A percentile compares a stretch with the other conserved stretches of the same genome.
These are phyloP conservation scores for Pseudocercospora fuligena DNA, from an alignment of 2,329 filamentous ascomycete species.

Conservation along the genomic window DNA sequence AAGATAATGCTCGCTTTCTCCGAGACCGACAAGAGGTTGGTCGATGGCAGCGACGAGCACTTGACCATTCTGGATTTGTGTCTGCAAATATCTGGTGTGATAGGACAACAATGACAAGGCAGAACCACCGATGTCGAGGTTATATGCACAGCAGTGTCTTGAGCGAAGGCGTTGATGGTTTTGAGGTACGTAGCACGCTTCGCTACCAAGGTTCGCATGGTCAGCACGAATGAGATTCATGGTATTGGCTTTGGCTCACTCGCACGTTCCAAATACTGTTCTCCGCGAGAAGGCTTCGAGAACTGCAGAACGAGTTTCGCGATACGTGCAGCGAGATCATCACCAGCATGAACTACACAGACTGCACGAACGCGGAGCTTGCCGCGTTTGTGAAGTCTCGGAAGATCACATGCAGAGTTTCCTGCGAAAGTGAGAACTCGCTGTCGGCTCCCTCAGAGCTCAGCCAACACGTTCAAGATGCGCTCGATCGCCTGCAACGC, in stretches of 20 bases:
- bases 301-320: no score
- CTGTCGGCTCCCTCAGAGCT: no score
- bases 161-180: conserved; percentile 4
- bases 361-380: no score
- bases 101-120: conserved; percentile 19
- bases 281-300: background rate
- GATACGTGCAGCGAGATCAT: no score
- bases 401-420: no score
- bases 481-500: no score
- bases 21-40: conserved; percentile 89
- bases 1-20: conserved; percentile 88
- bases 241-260: background rate
- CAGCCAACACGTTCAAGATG: no score
- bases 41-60: conserved; percentile 95
- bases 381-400: no score
- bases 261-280: background rate
- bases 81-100: conserved; percentile 64
- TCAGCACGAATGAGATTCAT: background rate
- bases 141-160: background rate
- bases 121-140: background rate
- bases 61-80: conserved; percentile 85
- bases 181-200: background rate
- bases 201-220: background rate
- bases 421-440: no score
- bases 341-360: no score